Percentiles rank a stretch among this genome's conserved stretches.
These are phyloP conservation scores for Tuber indicum DNA, from an alignment of 495 filamentous ascomycete genomes.

Conservation along the genomic window DNA sequence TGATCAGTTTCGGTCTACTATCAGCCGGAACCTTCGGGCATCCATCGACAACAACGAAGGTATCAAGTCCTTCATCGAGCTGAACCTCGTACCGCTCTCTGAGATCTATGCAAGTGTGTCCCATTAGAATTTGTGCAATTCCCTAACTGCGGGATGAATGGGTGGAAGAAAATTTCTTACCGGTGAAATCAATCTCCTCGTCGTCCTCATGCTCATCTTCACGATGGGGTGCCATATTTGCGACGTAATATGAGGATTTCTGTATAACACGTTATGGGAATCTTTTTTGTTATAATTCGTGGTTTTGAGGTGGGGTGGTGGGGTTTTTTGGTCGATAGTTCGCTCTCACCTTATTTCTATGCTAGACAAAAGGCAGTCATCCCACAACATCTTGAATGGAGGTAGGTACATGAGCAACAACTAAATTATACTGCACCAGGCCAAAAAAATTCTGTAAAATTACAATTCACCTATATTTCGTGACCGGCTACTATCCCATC, in stretches of 20 bases:
- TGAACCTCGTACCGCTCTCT: slow-evolving; percentile 89
- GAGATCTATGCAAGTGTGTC: slow-evolving; percentile 56
- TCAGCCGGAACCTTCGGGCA: slow-evolving; percentile 78
- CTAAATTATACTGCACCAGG: too few relatives aligned
- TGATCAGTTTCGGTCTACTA: slow-evolving; percentile 80
- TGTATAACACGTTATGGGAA: neutral
- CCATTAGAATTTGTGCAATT: slow-evolving; percentile 8
- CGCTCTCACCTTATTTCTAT: neutral
- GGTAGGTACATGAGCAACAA: neutral
- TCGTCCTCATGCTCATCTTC: slow-evolving; percentile 67
- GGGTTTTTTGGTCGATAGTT: neutral
- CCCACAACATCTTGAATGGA: neutral
- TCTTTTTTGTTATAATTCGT: neutral
- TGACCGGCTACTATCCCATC: neutral
- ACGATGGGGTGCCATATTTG: slow-evolving; percentile 36
- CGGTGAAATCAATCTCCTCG: slow-evolving; percentile 87
- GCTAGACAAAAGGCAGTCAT: neutral
- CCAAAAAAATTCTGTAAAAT: neutral
- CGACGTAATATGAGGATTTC: neutral
- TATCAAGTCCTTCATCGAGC: slow-evolving; percentile 88
- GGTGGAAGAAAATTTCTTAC: slow-evolving; percentile 43
- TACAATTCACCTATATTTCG: neutral
- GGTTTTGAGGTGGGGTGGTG: neutral
- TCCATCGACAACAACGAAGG: slow-evolving; percentile 92
- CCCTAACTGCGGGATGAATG: neutral